Evolutionary conservation across 371 early-diverging fungal genomes (phyloP), one percentile per base, ranked within the genome.

Genomic region (Coelomomyces lativittatus): DNA sequence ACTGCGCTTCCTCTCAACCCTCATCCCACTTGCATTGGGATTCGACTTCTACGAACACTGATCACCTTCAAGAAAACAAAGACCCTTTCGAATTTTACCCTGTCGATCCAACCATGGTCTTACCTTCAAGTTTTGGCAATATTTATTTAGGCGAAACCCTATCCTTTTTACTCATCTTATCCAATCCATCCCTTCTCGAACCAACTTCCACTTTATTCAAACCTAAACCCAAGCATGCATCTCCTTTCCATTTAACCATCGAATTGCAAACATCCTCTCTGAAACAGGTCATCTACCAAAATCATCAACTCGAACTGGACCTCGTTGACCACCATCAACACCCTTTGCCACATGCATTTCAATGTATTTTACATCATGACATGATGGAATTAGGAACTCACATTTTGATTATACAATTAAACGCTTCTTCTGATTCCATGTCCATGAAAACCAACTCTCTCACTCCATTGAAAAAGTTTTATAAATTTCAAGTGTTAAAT

Each of bases 141-240:
- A 70, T 74, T 7, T 66, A 74, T 48, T 55, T 74, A 9, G 75
- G 75, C 12, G 73, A 74, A 39, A 59, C 67, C 6, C 71, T 74
- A 41, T 46, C 55, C 5, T 36, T 52, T 21, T 61, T 64, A 35
- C 52, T 73, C 3, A n/a, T n/a, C n/a, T 62, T 59, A 50, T 46
- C 71, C 51, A 70, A 67, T 56, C 68, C 70, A 48, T 71, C 70
- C 39, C 30, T 39, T n/a, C 28, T 10, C 3, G 38, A n/a, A 3
- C 44, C 38, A 5, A 58, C 51, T 15, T 54, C 50, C 26, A 54
- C 60, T 12, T n/a, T n/a, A n/a, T n/a, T n/a, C n/a, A n/a, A n/a
- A n/a, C n/a, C n/a, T n/a, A n/a, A n/a, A n/a, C 57, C 65, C 14
- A 56, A 9, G 0, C 24, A 3, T 25, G 38, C 38, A 25, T 8